A percentile compares a stretch with the other conserved stretches of the same genome.
These are phyloP conservation scores for Lactarius evosmus DNA, from an alignment of 768 basidiomycete genomes.

Conservation along the genomic window DNA sequence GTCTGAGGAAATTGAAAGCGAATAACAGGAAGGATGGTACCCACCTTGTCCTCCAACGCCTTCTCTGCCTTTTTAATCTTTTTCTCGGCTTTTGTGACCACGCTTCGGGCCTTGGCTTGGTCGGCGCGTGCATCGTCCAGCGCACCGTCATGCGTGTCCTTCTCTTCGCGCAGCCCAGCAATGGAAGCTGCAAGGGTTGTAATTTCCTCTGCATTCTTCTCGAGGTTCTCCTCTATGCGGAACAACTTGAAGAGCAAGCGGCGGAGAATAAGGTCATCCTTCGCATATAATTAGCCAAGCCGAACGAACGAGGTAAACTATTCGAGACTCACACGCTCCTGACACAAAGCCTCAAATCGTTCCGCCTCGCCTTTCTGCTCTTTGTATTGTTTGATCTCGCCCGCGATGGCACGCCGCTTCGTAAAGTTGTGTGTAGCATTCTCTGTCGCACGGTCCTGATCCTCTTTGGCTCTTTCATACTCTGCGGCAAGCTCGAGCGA, in stretches of 20 bases:
- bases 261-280: slow-evolving; percentile 81
- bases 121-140: slow-evolving; percentile 72
- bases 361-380: slow-evolving; percentile 95
- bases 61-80: slow-evolving; percentile 90
- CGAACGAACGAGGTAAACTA: background rate
- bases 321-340: slow-evolving; percentile 59
- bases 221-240: slow-evolving; percentile 83
- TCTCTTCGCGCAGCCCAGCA: slow-evolving; percentile 62
- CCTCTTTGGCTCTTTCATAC: slow-evolving; percentile 86
- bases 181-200: slow-evolving; percentile 71
- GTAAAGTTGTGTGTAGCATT: slow-evolving; percentile 93
- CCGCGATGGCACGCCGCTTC: slow-evolving; percentile 88
- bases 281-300: slow-evolving; percentile 12
- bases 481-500: slow-evolving; percentile 85
- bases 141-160: slow-evolving; percentile 64
- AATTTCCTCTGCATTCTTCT: slow-evolving; percentile 66
- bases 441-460: slow-evolving; percentile 87
- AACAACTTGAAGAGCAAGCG: slow-evolving; percentile 86
- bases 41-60: slow-evolving; percentile 74
- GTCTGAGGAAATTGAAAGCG: background rate
- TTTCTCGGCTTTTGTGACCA: slow-evolving; percentile 81
- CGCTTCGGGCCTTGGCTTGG: slow-evolving; percentile 72
- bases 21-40: slow-evolving; percentile 35
- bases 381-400: slow-evolving; percentile 96
- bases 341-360: slow-evolving; percentile 72